Percentiles rank a stretch among this genome's conserved stretches.
Evolutionary conservation across 139 green algal species (phyloP).

Genomic region (Helicosporidium sp.): DNA sequence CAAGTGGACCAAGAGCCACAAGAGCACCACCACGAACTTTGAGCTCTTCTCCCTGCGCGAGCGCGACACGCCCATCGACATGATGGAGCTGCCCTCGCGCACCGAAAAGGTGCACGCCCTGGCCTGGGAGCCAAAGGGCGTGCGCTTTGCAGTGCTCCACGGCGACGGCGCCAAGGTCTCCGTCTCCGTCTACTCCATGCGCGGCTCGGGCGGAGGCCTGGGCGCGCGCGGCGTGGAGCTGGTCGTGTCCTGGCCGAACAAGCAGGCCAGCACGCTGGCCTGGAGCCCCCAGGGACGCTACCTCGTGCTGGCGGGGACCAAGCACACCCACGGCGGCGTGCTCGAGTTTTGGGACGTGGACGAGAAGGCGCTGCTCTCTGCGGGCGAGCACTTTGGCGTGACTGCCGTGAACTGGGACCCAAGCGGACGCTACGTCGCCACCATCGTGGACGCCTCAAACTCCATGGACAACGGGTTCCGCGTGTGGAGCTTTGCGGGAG

Average conservation of each 20-base stretch:
- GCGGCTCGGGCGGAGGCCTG: conserved; percentile 28
- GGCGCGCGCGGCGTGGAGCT: conserved; percentile 16
- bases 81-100: conserved; percentile 56
- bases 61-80: conserved; percentile 23
- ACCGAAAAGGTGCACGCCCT: conserved; percentile 60
- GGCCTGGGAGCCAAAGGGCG: conserved; percentile 77
- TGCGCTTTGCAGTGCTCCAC: conserved; percentile 79
- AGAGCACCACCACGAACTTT: conserved; percentile 81
- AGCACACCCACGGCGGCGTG: conserved; percentile 67
- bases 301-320: conserved; percentile 83
- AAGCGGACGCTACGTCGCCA: conserved; percentile 78
- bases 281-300: conserved; percentile 78
- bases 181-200: conserved; percentile 88
- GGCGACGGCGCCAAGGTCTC: conserved; percentile 57
- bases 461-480: conserved; percentile 96
- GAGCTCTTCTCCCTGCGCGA: conserved; percentile 71
- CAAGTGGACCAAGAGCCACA: conserved; percentile 93
- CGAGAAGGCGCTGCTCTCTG: conserved; percentile 59
- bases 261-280: conserved; percentile 57
- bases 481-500: conserved; percentile 74
- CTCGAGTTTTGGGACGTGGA: conserved; percentile 94
- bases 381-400: conserved; percentile 89
- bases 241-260: conserved; percentile 38
- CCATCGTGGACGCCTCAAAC: conserved; percentile 60
- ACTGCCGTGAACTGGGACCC: conserved; percentile 88